Evolutionary conservation across 23 red algal genomes (phyloP).

Genomic region (Chondrus crispus): DNA sequence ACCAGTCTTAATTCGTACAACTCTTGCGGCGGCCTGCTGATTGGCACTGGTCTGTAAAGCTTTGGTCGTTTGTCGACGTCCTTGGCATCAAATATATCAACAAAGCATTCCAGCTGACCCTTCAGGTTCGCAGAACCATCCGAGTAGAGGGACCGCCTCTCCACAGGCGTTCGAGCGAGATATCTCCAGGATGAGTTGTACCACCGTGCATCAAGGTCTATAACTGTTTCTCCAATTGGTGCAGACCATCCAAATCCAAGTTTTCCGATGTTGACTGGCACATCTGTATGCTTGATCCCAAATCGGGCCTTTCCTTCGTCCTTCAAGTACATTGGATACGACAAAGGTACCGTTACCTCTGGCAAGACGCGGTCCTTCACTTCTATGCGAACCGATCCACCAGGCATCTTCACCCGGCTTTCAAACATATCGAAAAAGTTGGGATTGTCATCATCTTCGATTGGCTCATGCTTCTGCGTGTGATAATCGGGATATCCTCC

Average conservation of each 20-base stretch:
- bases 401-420: slow-evolving; percentile 79
- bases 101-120: slow-evolving; percentile 82
- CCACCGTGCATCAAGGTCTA: slow-evolving; percentile 87
- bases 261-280: slow-evolving; percentile 75
- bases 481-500: slow-evolving; percentile 80
- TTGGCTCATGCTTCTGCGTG: slow-evolving; percentile 68
- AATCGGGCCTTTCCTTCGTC: slow-evolving; percentile 44
- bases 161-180: slow-evolving; percentile 68
- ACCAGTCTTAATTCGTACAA: slow-evolving; percentile 66
- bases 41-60: slow-evolving; percentile 47
- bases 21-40: slow-evolving; percentile 38
- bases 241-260: slow-evolving; percentile 78
- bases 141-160: slow-evolving; percentile 69
- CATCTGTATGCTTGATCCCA: slow-evolving; percentile 34
- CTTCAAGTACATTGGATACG: slow-evolving; percentile 45
- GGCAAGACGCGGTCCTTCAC: slow-evolving; percentile 84
- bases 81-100: slow-evolving; percentile 82
- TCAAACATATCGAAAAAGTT: slow-evolving; percentile 92
- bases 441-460: slow-evolving; percentile 70
- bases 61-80: slow-evolving; percentile 69
- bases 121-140: slow-evolving; percentile 68
- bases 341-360: slow-evolving; percentile 62
- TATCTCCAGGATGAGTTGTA: slow-evolving; percentile 85
- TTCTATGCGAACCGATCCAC: slow-evolving; percentile 69
- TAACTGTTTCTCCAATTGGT: slow-evolving; percentile 84